Conservation (phyloP, 1,139 yeast species). For the Starmera stellimalicola region DNA sequence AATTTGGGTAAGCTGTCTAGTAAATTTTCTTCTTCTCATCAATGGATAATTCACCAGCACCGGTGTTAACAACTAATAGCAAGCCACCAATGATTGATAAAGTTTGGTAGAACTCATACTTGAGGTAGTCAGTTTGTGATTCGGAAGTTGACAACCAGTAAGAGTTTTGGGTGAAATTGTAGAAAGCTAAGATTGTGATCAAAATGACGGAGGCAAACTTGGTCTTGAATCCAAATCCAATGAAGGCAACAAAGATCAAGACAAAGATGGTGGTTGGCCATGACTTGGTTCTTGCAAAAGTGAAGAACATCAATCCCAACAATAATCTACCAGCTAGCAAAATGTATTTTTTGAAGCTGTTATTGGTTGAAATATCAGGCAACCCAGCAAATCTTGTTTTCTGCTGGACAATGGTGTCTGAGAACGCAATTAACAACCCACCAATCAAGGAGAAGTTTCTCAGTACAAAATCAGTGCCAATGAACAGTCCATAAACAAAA, state of each 20-base stretch:
- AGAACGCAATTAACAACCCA: slow-evolving; percentile 80
- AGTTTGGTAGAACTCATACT: slow-evolving; percentile 92
- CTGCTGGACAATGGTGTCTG: slow-evolving; percentile 82
- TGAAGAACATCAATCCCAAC: slow-evolving; percentile 75
- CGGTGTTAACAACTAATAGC: slow-evolving; percentile 83
- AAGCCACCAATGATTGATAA: slow-evolving; percentile 93
- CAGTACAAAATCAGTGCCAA: slow-evolving; percentile 72
- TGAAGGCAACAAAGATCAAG: slow-evolving; percentile 66
- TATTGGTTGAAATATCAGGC: slow-evolving; percentile 71
- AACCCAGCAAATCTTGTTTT: slow-evolving; percentile 80
- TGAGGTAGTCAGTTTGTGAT: slow-evolving; percentile 79
- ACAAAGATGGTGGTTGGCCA: slow-evolving; percentile 63
- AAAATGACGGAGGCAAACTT: slow-evolving; percentile 78
- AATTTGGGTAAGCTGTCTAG: slow-evolving; percentile 22
- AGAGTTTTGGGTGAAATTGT: slow-evolving; percentile 75
- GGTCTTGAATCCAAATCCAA: slow-evolving; percentile 90
- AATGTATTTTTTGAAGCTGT: slow-evolving; percentile 77
- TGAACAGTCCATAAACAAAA: slow-evolving; percentile 76
- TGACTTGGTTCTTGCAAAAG: slow-evolving; percentile 71
- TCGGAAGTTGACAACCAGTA: slow-evolving; percentile 78
- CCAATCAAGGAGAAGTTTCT: slow-evolving; percentile 90
- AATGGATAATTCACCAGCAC: slow-evolving; percentile 90
- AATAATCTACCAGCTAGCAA: slow-evolving; percentile 84
- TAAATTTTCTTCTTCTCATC: slow-evolving; percentile 96
- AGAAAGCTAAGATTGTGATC: slow-evolving; percentile 63